Evolutionary conservation across 192 early-diverging fungal genomes (phyloP).

Genomic region (Obelidium mucronatum): DNA sequence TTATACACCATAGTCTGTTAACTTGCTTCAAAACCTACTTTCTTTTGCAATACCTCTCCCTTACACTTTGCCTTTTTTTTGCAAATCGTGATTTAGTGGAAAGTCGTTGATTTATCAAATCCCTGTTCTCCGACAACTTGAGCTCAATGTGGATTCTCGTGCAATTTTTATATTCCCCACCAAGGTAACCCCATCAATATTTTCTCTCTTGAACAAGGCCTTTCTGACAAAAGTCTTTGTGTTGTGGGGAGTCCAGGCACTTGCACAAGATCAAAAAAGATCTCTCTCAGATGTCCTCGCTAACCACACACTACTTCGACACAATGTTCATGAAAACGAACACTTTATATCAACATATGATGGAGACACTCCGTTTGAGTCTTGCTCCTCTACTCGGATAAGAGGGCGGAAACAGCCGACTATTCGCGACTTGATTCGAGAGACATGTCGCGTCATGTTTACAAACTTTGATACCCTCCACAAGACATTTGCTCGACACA

Average conservation of each 20-base stretch:
- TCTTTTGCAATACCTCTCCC: constrained; percentile 10
- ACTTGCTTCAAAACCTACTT: background rate
- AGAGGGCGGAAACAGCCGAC: background rate
- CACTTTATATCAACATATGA: constrained; percentile 60
- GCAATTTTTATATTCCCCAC: constrained; percentile 80
- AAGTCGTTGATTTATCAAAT: constrained; percentile 84
- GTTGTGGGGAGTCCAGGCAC: too few species aligned
- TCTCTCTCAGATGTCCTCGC: constrained; percentile 48
- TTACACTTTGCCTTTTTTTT: too few species aligned
- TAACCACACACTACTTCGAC: background rate
- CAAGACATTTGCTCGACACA: constrained; percentile 46
- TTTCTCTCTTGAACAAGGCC: background rate
- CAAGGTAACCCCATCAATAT: constrained; percentile 50
- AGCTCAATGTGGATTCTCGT: constrained; percentile 42
- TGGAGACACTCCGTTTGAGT: constrained; percentile 61
- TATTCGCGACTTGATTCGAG: constrained; percentile 56
- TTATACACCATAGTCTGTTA: background rate
- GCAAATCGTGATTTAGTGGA: constrained; percentile 59
- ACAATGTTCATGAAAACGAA: constrained; percentile 6
- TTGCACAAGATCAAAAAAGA: constrained; percentile 80
- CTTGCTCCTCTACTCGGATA: background rate
- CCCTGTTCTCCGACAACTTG: constrained; percentile 63
- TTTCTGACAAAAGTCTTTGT: background rate
- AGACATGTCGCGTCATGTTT: constrained; percentile 66
- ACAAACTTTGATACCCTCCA: constrained; percentile 90